Evolutionary conservation across 2,329 filamentous ascomycete genomes (phyloP).

Genomic region (Monascus ruber): DNA sequence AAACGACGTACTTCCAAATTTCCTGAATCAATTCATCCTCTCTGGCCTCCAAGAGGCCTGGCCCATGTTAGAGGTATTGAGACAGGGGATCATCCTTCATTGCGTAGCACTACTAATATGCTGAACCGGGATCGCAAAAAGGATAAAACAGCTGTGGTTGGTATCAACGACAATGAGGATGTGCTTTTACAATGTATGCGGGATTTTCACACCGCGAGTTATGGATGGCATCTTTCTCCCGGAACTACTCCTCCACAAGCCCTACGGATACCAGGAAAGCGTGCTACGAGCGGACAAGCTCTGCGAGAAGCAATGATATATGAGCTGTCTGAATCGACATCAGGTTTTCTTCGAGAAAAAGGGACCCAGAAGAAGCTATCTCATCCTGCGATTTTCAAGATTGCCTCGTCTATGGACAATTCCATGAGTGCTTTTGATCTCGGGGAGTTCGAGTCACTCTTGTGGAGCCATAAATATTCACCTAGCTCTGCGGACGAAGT

Average conservation of each 20-base stretch:
- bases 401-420: constrained; percentile 50
- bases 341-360: constrained; percentile 1
- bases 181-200: constrained; percentile 13
- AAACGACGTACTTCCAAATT: constrained; percentile 15
- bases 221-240: background rate
- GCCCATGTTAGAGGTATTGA: constrained; percentile 41
- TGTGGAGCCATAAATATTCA: constrained; percentile 80
- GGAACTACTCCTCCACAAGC: constrained; percentile 1
- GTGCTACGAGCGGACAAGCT: constrained; percentile 17
- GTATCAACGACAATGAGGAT: constrained; percentile 24
- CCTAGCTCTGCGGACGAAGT: constrained; percentile 59
- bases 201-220: background rate
- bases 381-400: constrained; percentile 49
- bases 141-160: constrained; percentile 21
- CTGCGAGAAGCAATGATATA: constrained; percentile 17
- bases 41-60: constrained; percentile 29
- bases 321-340: constrained; percentile 15
- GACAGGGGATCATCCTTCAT: background rate
- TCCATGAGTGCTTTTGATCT: constrained; percentile 69
- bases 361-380: constrained; percentile 3
- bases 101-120: background rate
- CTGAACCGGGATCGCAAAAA: constrained; percentile 22
- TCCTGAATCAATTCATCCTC: constrained; percentile 20
- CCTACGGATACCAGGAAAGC: constrained; percentile 18
- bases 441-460: constrained; percentile 58